A percentile compares a stretch with the other conserved stretches of the same genome.
Evolutionary conservation across 805 yeast species (phyloP).

Genomic region (Yarrowia divulgata): DNA sequence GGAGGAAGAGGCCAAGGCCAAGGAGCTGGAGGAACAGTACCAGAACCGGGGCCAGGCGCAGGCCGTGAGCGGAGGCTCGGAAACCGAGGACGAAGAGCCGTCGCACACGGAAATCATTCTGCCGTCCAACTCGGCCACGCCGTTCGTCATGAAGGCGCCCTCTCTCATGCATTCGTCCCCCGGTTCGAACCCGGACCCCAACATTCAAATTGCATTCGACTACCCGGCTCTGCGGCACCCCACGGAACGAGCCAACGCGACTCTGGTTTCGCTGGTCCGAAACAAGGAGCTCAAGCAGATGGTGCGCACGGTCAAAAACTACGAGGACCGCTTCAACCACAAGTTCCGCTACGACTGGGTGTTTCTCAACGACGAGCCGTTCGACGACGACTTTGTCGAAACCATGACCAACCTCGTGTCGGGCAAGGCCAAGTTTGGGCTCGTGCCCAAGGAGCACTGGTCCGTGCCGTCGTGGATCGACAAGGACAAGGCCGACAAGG

Average conservation of each 20-base stretch:
- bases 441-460: slow-evolving; percentile 71
- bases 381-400: slow-evolving; percentile 62
- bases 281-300: slow-evolving; percentile 67
- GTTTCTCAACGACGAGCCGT: slow-evolving; percentile 73
- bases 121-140: slow-evolving; percentile 33
- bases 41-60: slow-evolving; percentile 36
- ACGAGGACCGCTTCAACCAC: slow-evolving; percentile 71
- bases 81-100: slow-evolving; percentile 31
- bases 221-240: slow-evolving; percentile 34
- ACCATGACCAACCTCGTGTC: slow-evolving; percentile 60
- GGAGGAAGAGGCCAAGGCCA: slow-evolving; percentile 28
- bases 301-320: slow-evolving; percentile 64
- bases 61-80: slow-evolving; percentile 18
- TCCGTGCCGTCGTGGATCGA: slow-evolving; percentile 71
- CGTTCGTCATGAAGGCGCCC: slow-evolving; percentile 36
- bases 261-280: slow-evolving; percentile 73
- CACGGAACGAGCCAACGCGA: slow-evolving; percentile 56
- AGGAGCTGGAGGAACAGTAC: slow-evolving; percentile 37
- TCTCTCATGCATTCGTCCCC: slow-evolving; percentile 36
- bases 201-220: slow-evolving; percentile 36
- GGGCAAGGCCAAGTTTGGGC: slow-evolving; percentile 69
- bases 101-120: slow-evolving; percentile 24
- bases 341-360: slow-evolving; percentile 78
- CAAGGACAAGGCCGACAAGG: slow-evolving; percentile 56
- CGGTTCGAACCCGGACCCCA: slow-evolving; percentile 31